A percentile compares a stretch with the other conserved stretches of the same genome.
phyloP scores from a whole-genome alignment of 257 asterid genomes.

The Ophiorrhiza pumila region DNA sequence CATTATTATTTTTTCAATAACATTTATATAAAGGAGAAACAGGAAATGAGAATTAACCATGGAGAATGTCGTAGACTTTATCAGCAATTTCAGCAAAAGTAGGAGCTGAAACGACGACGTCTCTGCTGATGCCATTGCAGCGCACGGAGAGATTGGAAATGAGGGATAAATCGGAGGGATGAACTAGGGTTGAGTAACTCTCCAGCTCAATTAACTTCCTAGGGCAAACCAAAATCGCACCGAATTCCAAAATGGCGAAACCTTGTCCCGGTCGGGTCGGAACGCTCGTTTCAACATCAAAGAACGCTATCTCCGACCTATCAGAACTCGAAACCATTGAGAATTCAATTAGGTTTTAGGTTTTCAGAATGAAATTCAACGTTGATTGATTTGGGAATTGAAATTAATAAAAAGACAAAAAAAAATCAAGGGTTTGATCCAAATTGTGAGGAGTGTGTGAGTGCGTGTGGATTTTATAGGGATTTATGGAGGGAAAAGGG shows the following conservation, averaged over 20 bases:
- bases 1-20: no score
- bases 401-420: no score
- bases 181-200: conserved; percentile 66
- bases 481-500: neutral
- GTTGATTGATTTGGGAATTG: neutral
- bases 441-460: neutral
- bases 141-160: conserved; percentile 73
- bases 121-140: conserved; percentile 69
- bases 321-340: conserved; percentile 36
- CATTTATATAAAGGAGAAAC: no score
- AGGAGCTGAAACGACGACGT: conserved; percentile 68
- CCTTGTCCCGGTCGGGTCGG: conserved; percentile 78
- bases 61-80: conserved; percentile 65
- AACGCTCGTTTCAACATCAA: conserved; percentile 86
- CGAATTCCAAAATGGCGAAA: conserved; percentile 72
- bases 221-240: conserved; percentile 88
- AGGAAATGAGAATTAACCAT: conserved; percentile 54
- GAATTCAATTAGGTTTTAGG: neutral
- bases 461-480: neutral
- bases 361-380: neutral
- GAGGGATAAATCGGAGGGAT: conserved; percentile 65
- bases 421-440: neutral
- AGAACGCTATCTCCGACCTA: conserved; percentile 78
- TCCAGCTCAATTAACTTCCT: conserved; percentile 83
- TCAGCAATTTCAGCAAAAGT: conserved; percentile 73